Conservation (phyloP, 768 basidiomycete genomes). For the Naganishia vishniacii region DNA sequence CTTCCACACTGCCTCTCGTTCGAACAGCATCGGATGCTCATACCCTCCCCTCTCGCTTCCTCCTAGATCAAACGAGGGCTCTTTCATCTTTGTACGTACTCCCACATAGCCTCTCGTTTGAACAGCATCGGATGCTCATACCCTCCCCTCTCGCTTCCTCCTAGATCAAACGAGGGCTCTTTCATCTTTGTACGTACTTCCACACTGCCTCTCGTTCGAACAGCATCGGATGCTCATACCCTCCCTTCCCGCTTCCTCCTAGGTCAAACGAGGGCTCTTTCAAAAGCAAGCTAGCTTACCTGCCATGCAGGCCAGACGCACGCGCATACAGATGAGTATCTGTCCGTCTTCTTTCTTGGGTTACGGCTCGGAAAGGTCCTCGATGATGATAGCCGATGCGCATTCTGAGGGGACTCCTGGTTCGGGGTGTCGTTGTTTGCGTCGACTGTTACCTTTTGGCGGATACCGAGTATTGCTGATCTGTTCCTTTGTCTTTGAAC, state of each 20-base stretch:
- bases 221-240: too few relatives aligned
- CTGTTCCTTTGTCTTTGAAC: neutral
- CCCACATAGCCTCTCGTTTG: too few relatives aligned
- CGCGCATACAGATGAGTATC: slow-evolving; percentile 8
- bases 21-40: too few relatives aligned
- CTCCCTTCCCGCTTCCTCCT: neutral
- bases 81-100: too few relatives aligned
- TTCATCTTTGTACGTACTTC: too few relatives aligned
- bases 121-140: too few relatives aligned
- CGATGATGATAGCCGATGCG: neutral
- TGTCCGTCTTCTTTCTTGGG: neutral
- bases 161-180: too few relatives aligned
- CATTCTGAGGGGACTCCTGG: neutral
- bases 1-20: too few relatives aligned
- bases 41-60: too few relatives aligned
- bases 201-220: too few relatives aligned
- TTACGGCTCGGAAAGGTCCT: neutral
- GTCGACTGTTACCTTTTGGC: neutral
- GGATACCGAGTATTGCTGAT: slow-evolving; percentile 11
- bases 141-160: too few relatives aligned
- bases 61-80: too few relatives aligned
- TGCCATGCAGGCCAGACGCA: neutral
- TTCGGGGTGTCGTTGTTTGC: neutral
- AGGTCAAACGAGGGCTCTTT: neutral
- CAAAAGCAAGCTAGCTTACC: neutral